These are phyloP conservation scores for Cordyceps farinosa DNA, from an alignment of 2,329 filamentous ascomycete genomes.

Conservation along the genomic window DNA sequence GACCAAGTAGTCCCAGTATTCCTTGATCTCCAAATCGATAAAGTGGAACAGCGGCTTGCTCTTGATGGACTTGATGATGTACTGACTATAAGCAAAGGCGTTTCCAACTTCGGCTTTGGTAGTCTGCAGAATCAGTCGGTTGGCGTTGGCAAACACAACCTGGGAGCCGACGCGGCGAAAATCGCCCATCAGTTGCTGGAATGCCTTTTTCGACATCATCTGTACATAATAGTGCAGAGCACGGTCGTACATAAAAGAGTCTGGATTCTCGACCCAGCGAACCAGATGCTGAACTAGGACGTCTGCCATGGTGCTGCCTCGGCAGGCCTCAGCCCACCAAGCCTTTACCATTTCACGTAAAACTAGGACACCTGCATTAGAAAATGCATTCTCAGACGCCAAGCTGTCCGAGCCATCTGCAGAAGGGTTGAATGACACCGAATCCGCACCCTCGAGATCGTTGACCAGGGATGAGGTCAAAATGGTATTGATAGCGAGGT, in stretches of 20 bases:
- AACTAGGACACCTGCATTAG: constrained; percentile 85
- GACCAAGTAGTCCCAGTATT: constrained; percentile 98
- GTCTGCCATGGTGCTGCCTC: constrained; percentile 90
- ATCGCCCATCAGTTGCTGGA: constrained; percentile 94
- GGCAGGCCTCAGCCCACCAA: constrained; percentile 95
- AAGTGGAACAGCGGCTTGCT: constrained; percentile 95
- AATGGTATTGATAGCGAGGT: constrained; percentile 96
- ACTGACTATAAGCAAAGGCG: constrained; percentile 93
- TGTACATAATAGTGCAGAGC: constrained; percentile 96
- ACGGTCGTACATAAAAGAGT: constrained; percentile 91
- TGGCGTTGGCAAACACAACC: constrained; percentile 90
- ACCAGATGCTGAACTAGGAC: constrained; percentile 96
- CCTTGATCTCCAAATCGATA: constrained; percentile 92
- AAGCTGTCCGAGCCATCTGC: constrained; percentile 50
- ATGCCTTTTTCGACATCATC: constrained; percentile 96
- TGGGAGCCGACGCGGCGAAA: constrained; percentile 94
- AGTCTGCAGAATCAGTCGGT: constrained; percentile 86
- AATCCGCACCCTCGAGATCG: constrained; percentile 86
- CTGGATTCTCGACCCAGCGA: constrained; percentile 91
- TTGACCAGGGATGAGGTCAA: constrained; percentile 95
- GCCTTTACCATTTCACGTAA: constrained; percentile 97
- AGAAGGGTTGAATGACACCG: constrained; percentile 70
- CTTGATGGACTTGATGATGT: constrained; percentile 96
- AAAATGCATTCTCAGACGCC: constrained; percentile 85
- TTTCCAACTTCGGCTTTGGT: constrained; percentile 96